A percentile compares a stretch with the other conserved stretches of the same genome.
Conservation (phyloP, 2,329 filamentous ascomycete species). For the Aspergillus cejpii region DNA sequence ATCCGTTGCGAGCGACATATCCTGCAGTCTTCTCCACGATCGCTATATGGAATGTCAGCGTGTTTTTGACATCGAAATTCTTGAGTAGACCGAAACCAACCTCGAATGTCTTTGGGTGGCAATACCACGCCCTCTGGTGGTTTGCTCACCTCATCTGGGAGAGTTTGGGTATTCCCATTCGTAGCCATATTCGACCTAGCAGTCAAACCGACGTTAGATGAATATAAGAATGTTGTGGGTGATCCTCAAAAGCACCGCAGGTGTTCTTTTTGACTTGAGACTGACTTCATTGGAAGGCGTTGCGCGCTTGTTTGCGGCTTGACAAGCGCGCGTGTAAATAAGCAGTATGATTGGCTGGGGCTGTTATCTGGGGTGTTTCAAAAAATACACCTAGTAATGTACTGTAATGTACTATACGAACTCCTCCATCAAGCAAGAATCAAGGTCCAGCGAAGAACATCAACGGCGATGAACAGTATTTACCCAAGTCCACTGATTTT, state of each 20-base stretch:
- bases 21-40: slow-evolving; percentile 92
- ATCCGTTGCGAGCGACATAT: slow-evolving; percentile 66
- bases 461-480: too few relatives aligned
- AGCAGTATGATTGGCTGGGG: slow-evolving; percentile 8
- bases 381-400: neutral
- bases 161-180: slow-evolving; percentile 35
- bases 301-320: slow-evolving; percentile 7
- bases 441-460: too few relatives aligned
- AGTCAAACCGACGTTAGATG: neutral
- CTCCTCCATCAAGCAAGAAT: too few relatives aligned
- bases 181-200: slow-evolving; percentile 33
- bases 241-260: neutral
- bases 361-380: neutral
- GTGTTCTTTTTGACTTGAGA: neutral
- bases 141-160: slow-evolving; percentile 59
- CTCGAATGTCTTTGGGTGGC: slow-evolving; percentile 76
- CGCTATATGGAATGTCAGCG: slow-evolving; percentile 36
- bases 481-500: too few relatives aligned
- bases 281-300: slow-evolving; percentile 2
- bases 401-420: neutral
- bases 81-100: slow-evolving; percentile 28
- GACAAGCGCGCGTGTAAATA: slow-evolving; percentile 8
- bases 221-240: neutral
- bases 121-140: slow-evolving; percentile 77
- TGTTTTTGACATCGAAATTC: neutral